Base-by-base conservation (phyloP, 129 eudicot genomes). In the Mikania micrantha region DNA sequence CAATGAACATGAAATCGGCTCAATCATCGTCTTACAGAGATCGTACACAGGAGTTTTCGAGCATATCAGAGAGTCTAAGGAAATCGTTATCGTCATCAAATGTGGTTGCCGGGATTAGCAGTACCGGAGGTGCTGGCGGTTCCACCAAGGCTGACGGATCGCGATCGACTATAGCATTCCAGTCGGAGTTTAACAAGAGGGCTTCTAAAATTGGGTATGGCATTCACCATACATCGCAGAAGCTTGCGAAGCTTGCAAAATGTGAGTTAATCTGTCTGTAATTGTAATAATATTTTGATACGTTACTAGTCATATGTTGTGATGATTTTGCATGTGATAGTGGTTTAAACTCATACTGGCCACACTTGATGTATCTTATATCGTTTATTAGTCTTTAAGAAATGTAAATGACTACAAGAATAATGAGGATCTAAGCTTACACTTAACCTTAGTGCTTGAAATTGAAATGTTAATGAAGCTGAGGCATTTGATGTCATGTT, bases 161-260 rank as follows among this genome's bases (percentile, higher is more conserved):
- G 34, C 67, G 90, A 78, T 80, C 95, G 6, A 78, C 77, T 12
- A 75, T 81, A 19, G 75, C 91, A 38, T 76, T 74, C 29, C 95
- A 81, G 16, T 90, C 95, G 62, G 97, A 90, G 81, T 87, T 90
- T 64, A 85, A 85, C 35, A 75, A 79, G 64, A 54, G 95, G 68
- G 95, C 97, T 17, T 87, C 95, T 0, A 87, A 83, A 66, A 90
- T 90, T 39, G 97, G 90, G 74, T 82, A 76, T 34, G 97, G 95
- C 19, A 90, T 90, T 36, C 97, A 90, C 36, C 97, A 90, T 71
- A 87, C 92, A 2, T 90, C 92, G 74, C 91, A 90, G 85, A 87
- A 90, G 83, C 95, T 90, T 12, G 77, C 91, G 7, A 90, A 85
- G 75, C 86, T 90, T 4, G 97, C 97, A 0, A 83, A 85, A 80